A percentile compares a stretch with the other conserved stretches of the same genome.
These are phyloP conservation scores for Syzygium jambos DNA, from an alignment of 345 rosid species.

Conservation along the genomic window DNA sequence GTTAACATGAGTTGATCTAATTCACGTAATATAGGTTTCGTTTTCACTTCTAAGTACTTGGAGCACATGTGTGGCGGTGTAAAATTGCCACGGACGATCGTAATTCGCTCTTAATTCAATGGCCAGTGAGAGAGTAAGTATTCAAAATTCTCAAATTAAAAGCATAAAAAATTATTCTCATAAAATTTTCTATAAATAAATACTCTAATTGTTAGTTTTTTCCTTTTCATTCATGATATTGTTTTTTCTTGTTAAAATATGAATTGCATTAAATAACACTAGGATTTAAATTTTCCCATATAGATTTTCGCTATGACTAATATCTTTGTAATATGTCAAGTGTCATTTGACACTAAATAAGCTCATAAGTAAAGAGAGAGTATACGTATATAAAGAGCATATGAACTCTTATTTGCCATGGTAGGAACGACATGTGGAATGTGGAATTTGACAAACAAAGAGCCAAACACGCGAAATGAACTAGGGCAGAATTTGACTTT, in stretches of 20 bases:
- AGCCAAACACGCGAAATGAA: neutral
- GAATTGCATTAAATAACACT: neutral
- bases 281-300: neutral
- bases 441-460: neutral
- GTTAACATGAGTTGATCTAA: neutral
- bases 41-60: neutral
- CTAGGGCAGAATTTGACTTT: too few relatives aligned
- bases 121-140: neutral
- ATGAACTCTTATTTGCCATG: neutral
- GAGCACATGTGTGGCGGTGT: fast-evolving
- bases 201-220: neutral
- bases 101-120: neutral
- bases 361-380: neutral
- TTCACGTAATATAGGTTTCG: neutral
- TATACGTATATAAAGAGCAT: neutral
- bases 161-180: neutral
- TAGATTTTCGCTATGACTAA: neutral
- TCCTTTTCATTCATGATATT: neutral
- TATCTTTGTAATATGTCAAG: neutral
- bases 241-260: neutral
- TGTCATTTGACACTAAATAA: too few relatives aligned
- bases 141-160: neutral
- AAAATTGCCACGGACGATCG: neutral
- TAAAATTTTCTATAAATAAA: neutral
- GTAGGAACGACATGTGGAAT: neutral